Evolutionary conservation across 73 alveolate species (phyloP), one percentile per base, ranked within the genome.

Genomic region (Paraurostyla sp.): DNA sequence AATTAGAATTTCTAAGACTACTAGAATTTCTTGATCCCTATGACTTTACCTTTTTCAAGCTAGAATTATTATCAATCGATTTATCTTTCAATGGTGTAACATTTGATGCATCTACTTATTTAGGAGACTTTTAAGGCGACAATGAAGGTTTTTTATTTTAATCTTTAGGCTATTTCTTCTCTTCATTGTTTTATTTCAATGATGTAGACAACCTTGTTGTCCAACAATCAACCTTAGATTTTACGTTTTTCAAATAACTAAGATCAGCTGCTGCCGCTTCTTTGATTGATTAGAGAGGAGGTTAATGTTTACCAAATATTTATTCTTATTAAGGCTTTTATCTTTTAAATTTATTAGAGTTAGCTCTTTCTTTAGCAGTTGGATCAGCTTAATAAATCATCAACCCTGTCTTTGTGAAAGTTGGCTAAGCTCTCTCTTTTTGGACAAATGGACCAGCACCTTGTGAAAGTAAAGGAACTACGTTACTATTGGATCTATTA

Each of bases 171-270:
- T 65, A 32, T 65, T 1, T 7, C 9, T 38, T 6, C 13, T 33
- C 3, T 38, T 32, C 25, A 65, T 11, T 32, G 13, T 30, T 40
- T 38, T 40, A 11, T 1, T 13, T 20, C 6, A 43, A 6, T 23
- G 27, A 13, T 13, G 69, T 48, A 20, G 18, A 25, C 7, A 48
- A 71, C 42, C 27, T 65, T 9, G 42, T 73, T 45, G 86, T 73
- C 86, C 86, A 73, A 25, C 86, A 73, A 73, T 73, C 86, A 16
- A 73, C 86, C 52, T 73, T 73, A 48, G 86, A 73, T 48, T 73
- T 73, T 9, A 73, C 86, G 9, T 73, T 73, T 50, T 73, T 73
- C 7, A 73, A 27, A 27, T 73, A 73, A 73, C 71, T 48, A 20
- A 73, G 40, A 73, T 73, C 86, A 6, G 38, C 32, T 29, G 71